Evolutionary conservation across 2,329 filamentous ascomycete genomes (phyloP), one percentile per base, ranked within the genome.

Genomic region (Beauveria australis): DNA sequence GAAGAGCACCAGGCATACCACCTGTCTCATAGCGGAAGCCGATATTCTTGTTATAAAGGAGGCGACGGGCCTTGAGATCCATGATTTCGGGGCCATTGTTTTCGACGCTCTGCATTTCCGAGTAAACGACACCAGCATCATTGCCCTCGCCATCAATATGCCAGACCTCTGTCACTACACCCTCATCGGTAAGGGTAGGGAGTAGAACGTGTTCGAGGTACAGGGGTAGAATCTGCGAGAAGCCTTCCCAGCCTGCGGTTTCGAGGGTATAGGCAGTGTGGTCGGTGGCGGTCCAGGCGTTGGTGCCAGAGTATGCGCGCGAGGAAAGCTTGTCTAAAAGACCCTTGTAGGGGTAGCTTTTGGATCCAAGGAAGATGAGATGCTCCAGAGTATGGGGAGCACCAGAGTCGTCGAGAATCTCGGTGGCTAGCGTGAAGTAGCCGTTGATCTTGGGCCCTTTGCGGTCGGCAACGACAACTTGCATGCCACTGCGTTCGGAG

Each of bases 21-120:
- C 94, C 94, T n/a, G 94, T 99, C 75, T 99, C 94, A 67, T 97
- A 97, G 62, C 93, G 87, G 71, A 97, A 99, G 3, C 94, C 94
- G 60, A 95, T 86, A 52, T 90, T 89, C 72, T 94, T 86, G 0
- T 92, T 92, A 67, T 97, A 99, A 41, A 96, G 78, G 49, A 94
- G 78, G 2, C 90, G 85, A 46, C 90, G 87, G 57, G 91, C 88
- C 65, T 85, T 83, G 61, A 97, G 79, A 65, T 96, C 91, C 83
- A 97, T 96, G 62, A 97, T 84, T 72, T 96, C 91, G 8, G 81
- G 79, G 65, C 89, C 87, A 57, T 85, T 87, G 70, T 96, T 96
- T 71, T 97, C 89, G 2, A 96, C 86, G 26, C 88, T 94, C 75
- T 99, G 94, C 94, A 99, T 99, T 75, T 99, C 94, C 0, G 93